phyloP scores from a whole-genome alignment of 2,329 filamentous ascomycete genomes.

The Aureobasidium sp. region DNA sequence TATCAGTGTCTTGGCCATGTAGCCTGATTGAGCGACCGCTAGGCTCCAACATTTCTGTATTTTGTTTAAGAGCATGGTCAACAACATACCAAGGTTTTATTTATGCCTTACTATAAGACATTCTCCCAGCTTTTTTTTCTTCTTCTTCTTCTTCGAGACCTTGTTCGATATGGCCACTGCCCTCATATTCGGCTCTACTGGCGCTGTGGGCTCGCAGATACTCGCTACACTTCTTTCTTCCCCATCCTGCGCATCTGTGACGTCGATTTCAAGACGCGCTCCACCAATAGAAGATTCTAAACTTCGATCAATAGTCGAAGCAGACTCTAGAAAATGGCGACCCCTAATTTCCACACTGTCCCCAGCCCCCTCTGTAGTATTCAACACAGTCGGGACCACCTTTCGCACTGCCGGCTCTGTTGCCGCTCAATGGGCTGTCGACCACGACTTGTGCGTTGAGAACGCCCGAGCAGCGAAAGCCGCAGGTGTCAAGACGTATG shows the following conservation, averaged over 20 bases:
- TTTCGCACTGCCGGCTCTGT: constrained; percentile 29
- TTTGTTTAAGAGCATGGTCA: no score
- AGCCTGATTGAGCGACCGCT: no score
- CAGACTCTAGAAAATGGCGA: constrained; percentile 19
- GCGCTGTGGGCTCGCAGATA: constrained; percentile 21
- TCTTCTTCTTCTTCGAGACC: no score
- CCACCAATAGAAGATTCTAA: no score
- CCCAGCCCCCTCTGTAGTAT: constrained; percentile 19
- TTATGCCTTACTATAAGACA: no score
- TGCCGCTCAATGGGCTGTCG: constrained; percentile 33
- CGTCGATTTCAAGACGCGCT: no score
- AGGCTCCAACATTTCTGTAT: no score
- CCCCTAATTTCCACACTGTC: constrained; percentile 13
- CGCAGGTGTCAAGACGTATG: constrained; percentile 31
- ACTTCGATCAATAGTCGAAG: no score
- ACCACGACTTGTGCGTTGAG: constrained; percentile 33
- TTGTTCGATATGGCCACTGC: constrained; percentile 21
- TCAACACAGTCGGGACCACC: constrained; percentile 31
- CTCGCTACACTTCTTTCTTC: constrained; percentile 18
- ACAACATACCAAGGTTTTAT: no score
- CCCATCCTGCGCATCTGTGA: constrained; percentile 17
- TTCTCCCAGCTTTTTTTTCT: no score
- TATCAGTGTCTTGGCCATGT: no score
- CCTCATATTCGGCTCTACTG: constrained; percentile 21
- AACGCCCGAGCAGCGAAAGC: constrained; percentile 32